Base-by-base conservation (phyloP, 2,329 filamentous ascomycete genomes). In the Aspergillus transmontanensis region DNA sequence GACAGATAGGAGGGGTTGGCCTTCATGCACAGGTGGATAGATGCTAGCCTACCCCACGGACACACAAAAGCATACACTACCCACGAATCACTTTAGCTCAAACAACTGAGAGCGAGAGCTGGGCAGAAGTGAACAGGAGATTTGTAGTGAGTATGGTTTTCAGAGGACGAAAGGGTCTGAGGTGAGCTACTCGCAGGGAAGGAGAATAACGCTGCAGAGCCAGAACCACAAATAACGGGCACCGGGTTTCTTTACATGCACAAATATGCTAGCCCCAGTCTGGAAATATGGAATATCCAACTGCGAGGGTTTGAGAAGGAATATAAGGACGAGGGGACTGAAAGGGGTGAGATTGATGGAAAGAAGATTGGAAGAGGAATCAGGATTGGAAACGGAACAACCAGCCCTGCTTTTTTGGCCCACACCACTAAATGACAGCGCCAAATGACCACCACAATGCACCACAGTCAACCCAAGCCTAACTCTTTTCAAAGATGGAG, bases 1-100 rank as follows among this genome's bases (percentile, higher is more conserved):
- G 51, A 55, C 32, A n/a, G 56, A 56, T 59, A 23, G 58, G 34
- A 63, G 63, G 63, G 63, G 60, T 23, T 57, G 41, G 36, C 16
- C 28, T 23, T 32, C 48, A 23, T 34, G 32, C 32, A 55, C 14
- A 39, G 51, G 34, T 55, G 51, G 30, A 55, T 55, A 39, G 51
- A 55, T 39, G 51, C 34, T 34, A 55, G 19, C 36, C 32, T 21
- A 34, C 32, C n/a, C 16, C 32, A 26, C 32, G 34, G 19, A 26
- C 6, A 39, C 34, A 55, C 26, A 34, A 55, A 39, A 26, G 34
- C 10, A 39, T 23, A 39, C 16, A 39, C 36, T 55, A 55, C 23
- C 28, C 48, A 51, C 19, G 12, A 34, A 36, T 36, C 32, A 36
- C 32, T 32, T 55, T 19, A 19, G n/a, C 32, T 39, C 21, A 19